These are phyloP conservation scores for Cornus controversa DNA, from an alignment of 148 eudicot species.

Conservation along the genomic window DNA sequence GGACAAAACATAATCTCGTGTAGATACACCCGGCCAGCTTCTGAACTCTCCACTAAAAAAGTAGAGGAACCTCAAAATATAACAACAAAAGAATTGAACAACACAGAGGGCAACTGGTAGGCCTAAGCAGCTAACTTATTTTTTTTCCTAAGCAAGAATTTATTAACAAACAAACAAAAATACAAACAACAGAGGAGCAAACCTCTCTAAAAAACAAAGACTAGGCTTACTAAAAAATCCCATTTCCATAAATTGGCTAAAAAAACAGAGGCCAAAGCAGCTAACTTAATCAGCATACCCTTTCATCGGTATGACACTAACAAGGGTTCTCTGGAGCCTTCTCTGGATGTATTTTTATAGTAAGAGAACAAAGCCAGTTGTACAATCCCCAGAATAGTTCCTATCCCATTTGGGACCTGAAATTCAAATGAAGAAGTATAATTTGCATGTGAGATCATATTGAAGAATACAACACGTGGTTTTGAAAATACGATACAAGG, in stretches of 20 bases:
- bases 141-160: too few species aligned
- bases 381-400: constrained; percentile 57
- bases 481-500: not conserved
- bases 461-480: not conserved
- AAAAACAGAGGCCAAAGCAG: too few species aligned
- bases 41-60: not conserved
- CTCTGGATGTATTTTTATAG: constrained; percentile 38
- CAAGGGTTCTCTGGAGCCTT: constrained; percentile 53
- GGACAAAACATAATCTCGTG: not conserved
- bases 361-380: constrained; percentile 63
- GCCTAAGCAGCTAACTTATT: not conserved
- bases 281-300: too few species aligned
- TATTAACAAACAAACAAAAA: too few species aligned
- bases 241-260: too few species aligned
- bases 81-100: constrained; percentile 10
- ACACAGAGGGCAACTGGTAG: not conserved
- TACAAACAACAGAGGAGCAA: too few species aligned
- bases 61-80: constrained; percentile 1
- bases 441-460: not conserved
- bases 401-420: constrained; percentile 91
- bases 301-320: too few species aligned
- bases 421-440: constrained; percentile 22
- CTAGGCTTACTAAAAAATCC: too few species aligned
- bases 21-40: not conserved
- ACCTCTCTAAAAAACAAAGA: too few species aligned